A percentile compares a stretch with the other conserved stretches of the same genome.
These are phyloP conservation scores for Ophiostoma australiae DNA, from an alignment of 2,329 filamentous ascomycete genomes.

Conservation along the genomic window DNA sequence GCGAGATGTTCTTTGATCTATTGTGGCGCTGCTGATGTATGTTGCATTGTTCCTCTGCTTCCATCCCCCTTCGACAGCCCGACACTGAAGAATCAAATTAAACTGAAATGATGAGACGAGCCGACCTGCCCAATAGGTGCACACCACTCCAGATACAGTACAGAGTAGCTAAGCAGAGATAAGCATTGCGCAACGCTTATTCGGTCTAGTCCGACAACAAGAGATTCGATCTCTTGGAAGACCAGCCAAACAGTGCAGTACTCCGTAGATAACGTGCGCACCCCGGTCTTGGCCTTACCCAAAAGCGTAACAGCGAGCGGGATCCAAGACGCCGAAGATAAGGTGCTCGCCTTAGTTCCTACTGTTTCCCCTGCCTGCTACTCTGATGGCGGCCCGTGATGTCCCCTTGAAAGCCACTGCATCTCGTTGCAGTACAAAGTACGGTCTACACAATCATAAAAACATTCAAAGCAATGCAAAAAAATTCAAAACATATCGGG, in stretches of 20 bases:
- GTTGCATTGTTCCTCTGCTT: background rate
- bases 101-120: background rate
- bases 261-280: background rate
- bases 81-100: background rate
- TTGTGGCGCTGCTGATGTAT: no score
- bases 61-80: background rate
- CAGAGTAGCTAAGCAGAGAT: constrained; percentile 4
- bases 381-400: background rate
- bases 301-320: background rate
- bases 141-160: background rate
- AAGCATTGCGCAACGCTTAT: constrained; percentile 2
- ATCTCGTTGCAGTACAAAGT: no score
- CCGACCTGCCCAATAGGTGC: background rate
- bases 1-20: background rate
- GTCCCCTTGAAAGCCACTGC: background rate
- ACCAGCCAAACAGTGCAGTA: no score
- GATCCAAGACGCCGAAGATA: background rate
- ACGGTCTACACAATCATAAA: no score
- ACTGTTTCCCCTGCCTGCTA: background rate
- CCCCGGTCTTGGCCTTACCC: background rate
- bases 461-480: no score
- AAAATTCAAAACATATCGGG: background rate
- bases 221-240: background rate
- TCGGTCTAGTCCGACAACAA: background rate
- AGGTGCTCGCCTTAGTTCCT: background rate